phyloP scores from a whole-genome alignment of 2,329 filamentous ascomycete species.

The Tympanopsis confertula region DNA sequence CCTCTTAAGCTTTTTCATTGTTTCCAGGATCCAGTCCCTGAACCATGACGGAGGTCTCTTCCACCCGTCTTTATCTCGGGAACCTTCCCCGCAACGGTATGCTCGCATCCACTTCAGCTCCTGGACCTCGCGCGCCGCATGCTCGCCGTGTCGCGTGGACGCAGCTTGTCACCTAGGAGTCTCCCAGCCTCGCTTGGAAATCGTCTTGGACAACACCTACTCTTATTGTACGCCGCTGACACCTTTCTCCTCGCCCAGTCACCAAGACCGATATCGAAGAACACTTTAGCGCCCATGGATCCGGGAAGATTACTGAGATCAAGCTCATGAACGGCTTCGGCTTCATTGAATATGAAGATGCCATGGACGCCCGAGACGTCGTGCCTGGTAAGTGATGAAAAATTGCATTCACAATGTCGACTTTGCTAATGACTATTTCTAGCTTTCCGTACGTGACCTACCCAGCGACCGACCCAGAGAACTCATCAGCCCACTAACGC shows the following conservation, averaged over 20 bases:
- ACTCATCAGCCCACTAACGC: background rate
- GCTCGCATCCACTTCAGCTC: no score
- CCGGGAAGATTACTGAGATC: conserved; percentile 95
- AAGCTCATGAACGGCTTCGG: conserved; percentile 99
- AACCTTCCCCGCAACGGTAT: conserved; percentile 94
- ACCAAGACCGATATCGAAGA: conserved; percentile 94
- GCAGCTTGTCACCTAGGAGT: no score
- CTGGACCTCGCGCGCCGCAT: no score
- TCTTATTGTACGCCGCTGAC: conserved; percentile 27
- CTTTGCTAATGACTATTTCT: background rate
- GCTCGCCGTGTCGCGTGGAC: no score
- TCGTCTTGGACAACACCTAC: background rate
- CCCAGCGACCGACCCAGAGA: background rate
- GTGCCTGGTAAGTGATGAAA: conserved; percentile 77
- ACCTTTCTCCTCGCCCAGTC: conserved; percentile 49
- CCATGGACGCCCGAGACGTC: conserved; percentile 94
- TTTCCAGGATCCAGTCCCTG: no score
- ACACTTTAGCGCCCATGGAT: conserved; percentile 91
- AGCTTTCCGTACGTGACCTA: background rate
- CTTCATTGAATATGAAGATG: conserved; percentile 98
- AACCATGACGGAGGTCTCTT: conserved; percentile 77
- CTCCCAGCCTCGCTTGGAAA: background rate
- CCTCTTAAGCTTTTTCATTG: no score
- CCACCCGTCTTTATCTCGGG: conserved; percentile 90
- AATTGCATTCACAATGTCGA: conserved; percentile 7